Conservation (phyloP, 2,329 filamentous ascomycete genomes). For the Penicillium sp. region DNA sequence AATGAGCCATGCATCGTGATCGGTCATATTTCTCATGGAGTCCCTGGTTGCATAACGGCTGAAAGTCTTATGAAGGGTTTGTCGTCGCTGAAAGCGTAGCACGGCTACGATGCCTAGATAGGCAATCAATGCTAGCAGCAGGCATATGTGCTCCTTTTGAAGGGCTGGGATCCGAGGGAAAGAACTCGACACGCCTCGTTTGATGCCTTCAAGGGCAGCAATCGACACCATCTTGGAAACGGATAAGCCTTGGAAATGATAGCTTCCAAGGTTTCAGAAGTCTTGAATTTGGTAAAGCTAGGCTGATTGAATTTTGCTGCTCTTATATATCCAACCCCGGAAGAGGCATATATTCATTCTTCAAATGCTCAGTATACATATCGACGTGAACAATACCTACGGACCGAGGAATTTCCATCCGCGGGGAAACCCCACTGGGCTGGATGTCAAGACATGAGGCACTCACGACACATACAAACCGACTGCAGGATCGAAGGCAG, state of each 20-base stretch:
- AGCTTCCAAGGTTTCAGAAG: background rate
- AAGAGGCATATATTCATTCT: background rate
- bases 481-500: constrained; percentile 1
- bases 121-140: constrained; percentile 8
- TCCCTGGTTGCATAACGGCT: constrained; percentile 44
- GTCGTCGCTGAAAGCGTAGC: constrained; percentile 33
- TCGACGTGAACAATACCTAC: background rate
- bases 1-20: constrained; percentile 55
- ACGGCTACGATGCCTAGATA: constrained; percentile 29
- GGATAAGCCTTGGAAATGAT: background rate
- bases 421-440: constrained; percentile 8
- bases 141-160: constrained; percentile 7
- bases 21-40: constrained; percentile 53
- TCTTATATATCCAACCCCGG: background rate
- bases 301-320: background rate
- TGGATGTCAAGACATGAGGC: background rate
- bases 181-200: background rate
- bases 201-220: background rate
- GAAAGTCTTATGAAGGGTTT: constrained; percentile 41
- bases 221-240: background rate
- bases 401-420: constrained; percentile 20
- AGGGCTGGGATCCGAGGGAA: background rate
- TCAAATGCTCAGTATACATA: background rate
- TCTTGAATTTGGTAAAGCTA: background rate
- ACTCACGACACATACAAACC: background rate